Evolutionary conservation across 2,329 filamentous ascomycete species (phyloP), one percentile per base, ranked within the genome.

Genomic region (Phialocephala sp.): DNA sequence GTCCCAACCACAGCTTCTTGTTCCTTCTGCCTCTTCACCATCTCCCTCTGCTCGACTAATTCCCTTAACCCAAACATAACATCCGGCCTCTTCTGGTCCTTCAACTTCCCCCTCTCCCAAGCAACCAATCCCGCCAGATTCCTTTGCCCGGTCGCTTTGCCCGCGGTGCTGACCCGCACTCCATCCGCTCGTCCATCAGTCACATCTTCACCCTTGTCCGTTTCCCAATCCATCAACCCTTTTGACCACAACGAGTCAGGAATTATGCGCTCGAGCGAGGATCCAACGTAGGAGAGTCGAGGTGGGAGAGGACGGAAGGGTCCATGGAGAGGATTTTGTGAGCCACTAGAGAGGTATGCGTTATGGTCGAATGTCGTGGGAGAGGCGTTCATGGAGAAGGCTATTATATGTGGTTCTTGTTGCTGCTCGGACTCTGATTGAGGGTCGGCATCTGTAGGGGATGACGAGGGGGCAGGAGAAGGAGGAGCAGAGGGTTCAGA

Each of bases 171-270:
- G n/a, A 50, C 22, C 45, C 45, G 1, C n/a, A 20, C 45, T 14
- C 45, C 45, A 24, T 57, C 55, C 20, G 8, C 55, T 39, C 35
- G 1, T 1, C 20, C 55, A 57, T 57, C 32, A 2, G 5, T 1
- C 4, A 22, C 9, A 20, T 27, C 55, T 15, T 27, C 36, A 8
- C 55, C 55, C 14, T 57, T 52, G 60, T 72, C 72, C 4, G 73
- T 74, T 22, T 75, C 75, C 75, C 75, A 77, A 62, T 77, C 75
- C 9, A 59, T 50, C 43, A 77, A 22, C 1, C 74, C 75, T 4
- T 63, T 62, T 8, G 68, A 63, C 66, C 65, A 69, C 14, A 71
- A 56, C 8, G 66, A 66, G 4, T 61, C 24, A 4, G 71, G 68
- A 1, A 76, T 45, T 1, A 63, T 63, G 11, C 66, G 63, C 0